phyloP scores from a whole-genome alignment of 306 rosid species.

The Fragaria ananassa region DNA sequence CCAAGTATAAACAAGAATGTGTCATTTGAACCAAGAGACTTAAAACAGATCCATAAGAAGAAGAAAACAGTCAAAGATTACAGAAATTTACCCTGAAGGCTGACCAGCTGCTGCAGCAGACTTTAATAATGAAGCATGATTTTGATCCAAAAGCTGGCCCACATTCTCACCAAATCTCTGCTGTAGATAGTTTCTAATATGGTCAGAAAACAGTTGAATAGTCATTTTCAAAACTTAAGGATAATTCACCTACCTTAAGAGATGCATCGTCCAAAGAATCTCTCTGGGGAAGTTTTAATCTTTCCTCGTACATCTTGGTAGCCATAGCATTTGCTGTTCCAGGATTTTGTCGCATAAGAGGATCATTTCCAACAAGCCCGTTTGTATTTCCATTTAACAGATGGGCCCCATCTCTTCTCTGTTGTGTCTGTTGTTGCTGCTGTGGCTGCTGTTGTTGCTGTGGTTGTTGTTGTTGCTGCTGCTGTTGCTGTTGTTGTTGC shows the following conservation, averaged over 20 bases:
- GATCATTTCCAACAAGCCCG: conserved; percentile 79
- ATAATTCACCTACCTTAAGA: conserved; percentile 56
- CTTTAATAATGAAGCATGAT: conserved; percentile 79
- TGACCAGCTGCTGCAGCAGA: conserved; percentile 86
- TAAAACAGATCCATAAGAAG: background rate
- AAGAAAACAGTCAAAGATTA: background rate
- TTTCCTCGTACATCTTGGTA: conserved; percentile 92
- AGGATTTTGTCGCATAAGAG: conserved; percentile 64
- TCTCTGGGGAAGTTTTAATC: conserved; percentile 85
- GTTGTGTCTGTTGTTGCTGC: conserved; percentile 54
- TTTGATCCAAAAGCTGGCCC: conserved; percentile 83
- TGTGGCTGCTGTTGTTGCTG: conserved; percentile 50
- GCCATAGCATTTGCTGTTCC: conserved; percentile 94
- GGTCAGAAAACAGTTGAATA: conserved; percentile 24
- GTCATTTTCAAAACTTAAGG: conserved; percentile 19
- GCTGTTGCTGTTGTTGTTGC: conserved; percentile 30
- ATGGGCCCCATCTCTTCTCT: conserved; percentile 87
- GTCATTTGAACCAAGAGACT: background rate
- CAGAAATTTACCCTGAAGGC: conserved; percentile 73
- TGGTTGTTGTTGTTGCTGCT: conserved; percentile 53
- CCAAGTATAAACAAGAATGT: background rate
- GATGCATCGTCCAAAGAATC: conserved; percentile 90
- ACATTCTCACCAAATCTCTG: conserved; percentile 91
- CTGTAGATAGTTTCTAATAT: conserved; percentile 43
- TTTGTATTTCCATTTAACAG: conserved; percentile 75